Evolutionary conservation across 129 eudicot species (phyloP).

Genomic region (Solidago caesia): DNA sequence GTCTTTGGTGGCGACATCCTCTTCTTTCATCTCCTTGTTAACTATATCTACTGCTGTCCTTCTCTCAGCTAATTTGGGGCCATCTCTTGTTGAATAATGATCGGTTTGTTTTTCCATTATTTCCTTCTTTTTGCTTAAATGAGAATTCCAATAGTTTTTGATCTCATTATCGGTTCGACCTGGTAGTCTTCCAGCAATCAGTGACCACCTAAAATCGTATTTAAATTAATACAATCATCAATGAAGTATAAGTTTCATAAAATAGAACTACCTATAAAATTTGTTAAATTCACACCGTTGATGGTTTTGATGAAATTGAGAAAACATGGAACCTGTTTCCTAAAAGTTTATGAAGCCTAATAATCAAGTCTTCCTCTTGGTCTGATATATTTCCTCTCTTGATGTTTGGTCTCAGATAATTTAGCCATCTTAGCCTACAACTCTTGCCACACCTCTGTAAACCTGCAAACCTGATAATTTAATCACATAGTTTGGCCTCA

Average conservation of each 20-base stretch:
- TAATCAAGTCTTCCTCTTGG: slow-evolving; percentile 47
- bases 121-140: slow-evolving; percentile 43
- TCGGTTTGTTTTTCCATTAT: slow-evolving; percentile 18
- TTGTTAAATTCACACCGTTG: background rate
- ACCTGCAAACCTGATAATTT: slow-evolving; percentile 29
- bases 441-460: slow-evolving; percentile 42
- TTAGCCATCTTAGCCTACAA: slow-evolving; percentile 54
- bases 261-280: background rate
- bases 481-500: background rate
- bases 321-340: slow-evolving; percentile 42
- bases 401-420: slow-evolving; percentile 46
- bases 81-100: background rate
- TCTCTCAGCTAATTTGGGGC: slow-evolving; percentile 7
- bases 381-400: slow-evolving; percentile 47
- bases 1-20: slow-evolving; percentile 13
- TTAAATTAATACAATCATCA: background rate
- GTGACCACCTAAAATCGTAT: slow-evolving; percentile 37
- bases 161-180: slow-evolving; percentile 42
- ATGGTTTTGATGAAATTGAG: background rate
- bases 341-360: slow-evolving; percentile 47
- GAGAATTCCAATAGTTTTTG: slow-evolving; percentile 45
- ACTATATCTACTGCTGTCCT: background rate
- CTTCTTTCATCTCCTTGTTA: slow-evolving; percentile 22
- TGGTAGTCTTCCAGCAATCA: slow-evolving; percentile 45
- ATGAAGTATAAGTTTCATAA: background rate